phyloP scores from a whole-genome alignment of 2,329 filamentous ascomycete species.

The Ciborinia camelliae region DNA sequence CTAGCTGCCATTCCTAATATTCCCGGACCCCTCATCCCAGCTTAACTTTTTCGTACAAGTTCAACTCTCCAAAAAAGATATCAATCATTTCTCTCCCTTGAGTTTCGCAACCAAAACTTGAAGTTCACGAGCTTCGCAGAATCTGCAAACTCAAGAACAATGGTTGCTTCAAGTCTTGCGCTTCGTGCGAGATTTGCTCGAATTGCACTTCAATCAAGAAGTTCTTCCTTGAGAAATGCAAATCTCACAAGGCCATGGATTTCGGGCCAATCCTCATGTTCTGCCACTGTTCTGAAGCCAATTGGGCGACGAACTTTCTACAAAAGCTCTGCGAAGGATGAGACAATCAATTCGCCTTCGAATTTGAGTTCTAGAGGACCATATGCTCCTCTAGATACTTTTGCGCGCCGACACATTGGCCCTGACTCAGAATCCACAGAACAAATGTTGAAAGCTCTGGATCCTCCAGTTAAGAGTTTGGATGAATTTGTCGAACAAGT shows the following conservation, averaged over 20 bases:
- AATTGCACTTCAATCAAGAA: slow-evolving; percentile 25
- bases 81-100: background rate
- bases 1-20: slow-evolving; percentile 21
- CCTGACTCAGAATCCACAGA: slow-evolving; percentile 66
- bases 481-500: slow-evolving; percentile 85
- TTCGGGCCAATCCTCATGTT: slow-evolving; percentile 27
- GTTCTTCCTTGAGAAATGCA: slow-evolving; percentile 19
- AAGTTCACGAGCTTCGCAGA: slow-evolving; percentile 4
- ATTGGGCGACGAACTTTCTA: slow-evolving; percentile 36
- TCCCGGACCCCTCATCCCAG: slow-evolving; percentile 28
- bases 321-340: slow-evolving; percentile 35
- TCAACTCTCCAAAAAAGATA: background rate
- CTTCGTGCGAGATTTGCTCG: slow-evolving; percentile 30
- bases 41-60: slow-evolving; percentile 6
- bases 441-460: slow-evolving; percentile 76
- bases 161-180: slow-evolving; percentile 31
- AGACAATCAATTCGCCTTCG: slow-evolving; percentile 26
- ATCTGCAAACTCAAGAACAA: slow-evolving; percentile 20
- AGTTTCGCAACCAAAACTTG: background rate
- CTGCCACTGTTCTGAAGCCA: slow-evolving; percentile 16
- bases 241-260: slow-evolving; percentile 29
- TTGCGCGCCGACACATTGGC: slow-evolving; percentile 82
- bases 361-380: slow-evolving; percentile 35
- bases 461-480: slow-evolving; percentile 68
- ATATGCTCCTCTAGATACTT: slow-evolving; percentile 52